Percentiles rank a stretch among this genome's conserved stretches.
Conservation (phyloP, 73 alveolate species). For the Paramecium pentaurelia region DNA sequence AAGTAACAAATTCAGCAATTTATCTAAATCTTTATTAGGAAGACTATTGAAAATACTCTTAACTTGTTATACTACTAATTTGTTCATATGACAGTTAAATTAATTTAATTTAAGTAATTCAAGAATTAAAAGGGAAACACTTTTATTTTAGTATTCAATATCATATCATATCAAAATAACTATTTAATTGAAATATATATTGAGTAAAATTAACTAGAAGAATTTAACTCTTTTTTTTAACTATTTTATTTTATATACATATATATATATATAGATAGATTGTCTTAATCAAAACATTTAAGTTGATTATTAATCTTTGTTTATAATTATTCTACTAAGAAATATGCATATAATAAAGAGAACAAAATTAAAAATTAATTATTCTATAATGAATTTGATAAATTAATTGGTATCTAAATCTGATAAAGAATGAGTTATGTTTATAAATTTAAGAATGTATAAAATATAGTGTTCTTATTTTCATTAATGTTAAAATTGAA, state of each 20-base stretch:
- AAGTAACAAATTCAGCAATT: neutral
- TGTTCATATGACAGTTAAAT: constrained; percentile 31
- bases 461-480: neutral
- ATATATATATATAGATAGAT: too few relatives aligned
- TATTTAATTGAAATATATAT: too few relatives aligned
- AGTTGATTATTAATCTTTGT: too few relatives aligned
- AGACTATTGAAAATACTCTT: neutral
- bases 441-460: neutral
- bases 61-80: neutral
- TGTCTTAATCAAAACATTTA: neutral
- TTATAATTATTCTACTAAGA: neutral
- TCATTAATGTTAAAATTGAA: neutral
- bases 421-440: neutral
- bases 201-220: too few relatives aligned
- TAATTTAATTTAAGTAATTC: neutral
- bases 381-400: neutral
- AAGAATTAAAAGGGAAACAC: neutral
- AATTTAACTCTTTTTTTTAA: too few relatives aligned
- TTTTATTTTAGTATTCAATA: neutral
- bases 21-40: neutral
- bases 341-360: neutral
- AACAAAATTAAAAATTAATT: neutral
- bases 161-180: neutral
- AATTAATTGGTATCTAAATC: neutral
- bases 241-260: too few relatives aligned